Conservation (phyloP, 495 filamentous ascomycete species). For the Tuber microsphaerosporum region DNA sequence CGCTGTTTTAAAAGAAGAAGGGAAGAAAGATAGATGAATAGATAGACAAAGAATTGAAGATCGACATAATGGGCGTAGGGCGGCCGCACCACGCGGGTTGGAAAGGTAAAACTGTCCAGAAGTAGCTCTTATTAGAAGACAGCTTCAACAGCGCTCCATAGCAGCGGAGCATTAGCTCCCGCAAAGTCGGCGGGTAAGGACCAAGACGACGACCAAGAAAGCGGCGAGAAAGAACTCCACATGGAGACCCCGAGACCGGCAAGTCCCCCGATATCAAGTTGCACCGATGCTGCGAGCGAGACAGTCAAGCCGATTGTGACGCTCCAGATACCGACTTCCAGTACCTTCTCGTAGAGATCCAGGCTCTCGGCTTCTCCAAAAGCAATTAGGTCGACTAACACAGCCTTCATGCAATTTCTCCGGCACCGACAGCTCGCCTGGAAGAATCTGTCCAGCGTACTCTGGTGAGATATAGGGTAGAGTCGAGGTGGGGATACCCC, state of each 20-base stretch:
- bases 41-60: neutral
- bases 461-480: slow-evolving; percentile 20
- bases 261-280: neutral
- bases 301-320: slow-evolving; percentile 21
- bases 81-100: neutral
- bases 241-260: neutral
- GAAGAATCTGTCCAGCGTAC: slow-evolving; percentile 31
- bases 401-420: slow-evolving; percentile 24
- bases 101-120: slow-evolving; percentile 28
- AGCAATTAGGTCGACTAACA: slow-evolving; percentile 34
- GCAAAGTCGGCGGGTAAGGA: slow-evolving; percentile 7
- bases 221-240: neutral
- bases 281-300: neutral
- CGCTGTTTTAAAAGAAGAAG: neutral
- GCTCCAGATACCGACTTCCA: slow-evolving; percentile 18
- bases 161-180: slow-evolving; percentile 20
- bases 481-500: slow-evolving; percentile 10
- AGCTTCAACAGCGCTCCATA: slow-evolving; percentile 25
- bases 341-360: slow-evolving; percentile 29
- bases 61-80: neutral
- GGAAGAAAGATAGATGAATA: neutral
- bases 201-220: neutral
- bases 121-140: slow-evolving; percentile 12
- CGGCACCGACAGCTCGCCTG: slow-evolving; percentile 15
- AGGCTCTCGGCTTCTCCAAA: slow-evolving; percentile 38